phyloP scores from a whole-genome alignment of 129 eudicot species.

The Cynara cardunculus region DNA sequence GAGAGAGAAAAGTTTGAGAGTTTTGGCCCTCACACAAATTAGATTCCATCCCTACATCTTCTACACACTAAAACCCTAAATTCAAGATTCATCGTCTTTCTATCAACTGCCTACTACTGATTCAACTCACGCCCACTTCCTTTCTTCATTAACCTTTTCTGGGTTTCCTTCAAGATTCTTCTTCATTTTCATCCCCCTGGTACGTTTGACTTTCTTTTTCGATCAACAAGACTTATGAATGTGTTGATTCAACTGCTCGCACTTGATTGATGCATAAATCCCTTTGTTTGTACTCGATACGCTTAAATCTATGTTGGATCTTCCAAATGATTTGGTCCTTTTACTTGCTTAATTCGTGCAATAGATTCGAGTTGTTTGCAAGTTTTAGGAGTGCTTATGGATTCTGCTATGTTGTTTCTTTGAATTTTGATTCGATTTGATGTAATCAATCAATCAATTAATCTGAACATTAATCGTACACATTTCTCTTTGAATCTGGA shows the following conservation, averaged over 20 bases:
- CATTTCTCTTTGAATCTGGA: slow-evolving; percentile 2
- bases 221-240: not conserved
- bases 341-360: not conserved
- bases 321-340: not conserved
- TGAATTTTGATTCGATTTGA: not conserved
- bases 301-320: slow-evolving; percentile 22
- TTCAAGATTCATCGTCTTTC: slow-evolving; percentile 1
- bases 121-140: slow-evolving; percentile 7
- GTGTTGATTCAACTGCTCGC: not conserved
- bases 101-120: not conserved
- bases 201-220: slow-evolving; percentile 13
- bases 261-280: not conserved
- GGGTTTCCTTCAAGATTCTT: slow-evolving; percentile 22
- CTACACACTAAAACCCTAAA: not conserved
- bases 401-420: not conserved
- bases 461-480: not conserved
- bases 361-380: not conserved
- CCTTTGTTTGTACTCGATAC: not conserved
- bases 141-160: slow-evolving; percentile 8
- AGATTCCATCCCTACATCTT: slow-evolving; percentile 7
- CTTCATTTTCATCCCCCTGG: slow-evolving; percentile 1
- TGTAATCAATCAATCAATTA: not conserved
- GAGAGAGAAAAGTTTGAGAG: too few relatives aligned
- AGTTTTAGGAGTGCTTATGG: not conserved
- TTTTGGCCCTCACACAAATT: not conserved